Base-by-base conservation (phyloP, 768 basidiomycete species). In the Coprinellus micaceus region DNA sequence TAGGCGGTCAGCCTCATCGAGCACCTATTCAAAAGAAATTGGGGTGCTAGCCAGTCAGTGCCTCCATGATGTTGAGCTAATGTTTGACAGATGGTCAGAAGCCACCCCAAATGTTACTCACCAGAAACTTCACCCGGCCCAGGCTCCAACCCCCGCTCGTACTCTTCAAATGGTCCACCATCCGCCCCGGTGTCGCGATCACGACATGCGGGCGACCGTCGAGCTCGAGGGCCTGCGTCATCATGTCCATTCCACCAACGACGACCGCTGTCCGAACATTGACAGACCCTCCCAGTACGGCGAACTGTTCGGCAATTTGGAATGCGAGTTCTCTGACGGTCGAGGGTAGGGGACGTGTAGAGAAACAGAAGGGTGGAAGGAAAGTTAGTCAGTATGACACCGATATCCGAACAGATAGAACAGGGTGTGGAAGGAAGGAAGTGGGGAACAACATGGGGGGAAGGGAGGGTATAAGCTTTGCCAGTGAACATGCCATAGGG, bases 191-290 rank as follows among this genome's bases (percentile, higher is more conserved):
- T 0, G 97, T 99, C 7, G 95, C 97, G 45, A 99, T 85, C 22
- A 98, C 86, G 36, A 99, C 81, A 67, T 98, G 97, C 0, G 97
- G 97, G 40, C 89, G 82, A 60, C 85, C 83, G 2, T 80, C 78
- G 13, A 99, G 82, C 64, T 95, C 94, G 17, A 91, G 75, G 0
- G 96, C 92, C 68, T 99, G 97, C 1, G 84, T 69, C 78, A 97
- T 93, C 88, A 96, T 96, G 64, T 99, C 97, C 93, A 99, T 96
- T 4, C 97, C 97, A 17, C 97, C 97, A 2, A 98, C 94, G 29
- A 98, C 76, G 7, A 98, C 94, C 10, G 89, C 82, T 9, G 94
- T 96, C 28, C 85, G 85, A 47, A 93, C 71, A 64, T 88, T 93
- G 57, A 97, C 72, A 11, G 92, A 77, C 17, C 82, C 77, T 24